Evolutionary conservation across 345 rosid genomes (phyloP).

Genomic region (Trapa bicornis): DNA sequence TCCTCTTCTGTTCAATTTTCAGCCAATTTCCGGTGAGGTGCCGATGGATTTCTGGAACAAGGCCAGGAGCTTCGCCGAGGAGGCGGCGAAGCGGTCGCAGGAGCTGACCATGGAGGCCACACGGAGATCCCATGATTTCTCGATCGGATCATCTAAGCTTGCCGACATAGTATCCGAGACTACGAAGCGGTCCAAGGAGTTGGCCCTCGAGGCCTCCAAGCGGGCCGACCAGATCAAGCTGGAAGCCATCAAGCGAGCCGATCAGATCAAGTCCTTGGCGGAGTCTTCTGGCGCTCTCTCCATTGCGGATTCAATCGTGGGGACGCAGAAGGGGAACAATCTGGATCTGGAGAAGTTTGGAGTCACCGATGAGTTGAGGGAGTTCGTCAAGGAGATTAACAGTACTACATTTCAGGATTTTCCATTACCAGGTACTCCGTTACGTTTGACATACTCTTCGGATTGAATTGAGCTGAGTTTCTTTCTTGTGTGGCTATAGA

Average conservation of each 20-base stretch:
- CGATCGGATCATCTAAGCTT: constrained; percentile 29
- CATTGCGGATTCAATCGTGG: constrained; percentile 8
- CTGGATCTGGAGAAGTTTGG: constrained; percentile 37
- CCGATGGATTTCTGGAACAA: constrained; percentile 44
- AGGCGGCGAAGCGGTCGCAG: constrained; percentile 43
- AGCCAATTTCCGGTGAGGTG: background rate
- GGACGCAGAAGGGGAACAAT: constrained; percentile 2
- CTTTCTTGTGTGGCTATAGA: background rate
- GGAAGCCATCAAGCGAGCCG: constrained; percentile 40
- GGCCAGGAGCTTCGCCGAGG: constrained; percentile 42
- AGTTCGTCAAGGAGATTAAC: constrained; percentile 40
- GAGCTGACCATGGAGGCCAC: constrained; percentile 38
- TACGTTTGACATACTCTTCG: background rate
- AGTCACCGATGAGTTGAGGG: constrained; percentile 42
- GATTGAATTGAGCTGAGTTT: background rate
- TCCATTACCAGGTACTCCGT: constrained; percentile 30
- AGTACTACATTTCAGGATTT: constrained; percentile 42
- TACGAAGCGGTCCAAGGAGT: constrained; percentile 33
- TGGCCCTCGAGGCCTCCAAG: constrained; percentile 46
- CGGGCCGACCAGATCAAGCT: constrained; percentile 37
- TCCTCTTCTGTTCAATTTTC: too few species aligned
- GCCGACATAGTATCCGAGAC: constrained; percentile 33
- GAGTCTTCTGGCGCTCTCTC: constrained; percentile 16
- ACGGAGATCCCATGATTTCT: constrained; percentile 30
- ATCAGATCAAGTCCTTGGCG: constrained; percentile 36